Evolutionary conservation across 2,329 filamentous ascomycete species (phyloP), one percentile per base, ranked within the genome.

Genomic region (Cryphonectria nitschkei): DNA sequence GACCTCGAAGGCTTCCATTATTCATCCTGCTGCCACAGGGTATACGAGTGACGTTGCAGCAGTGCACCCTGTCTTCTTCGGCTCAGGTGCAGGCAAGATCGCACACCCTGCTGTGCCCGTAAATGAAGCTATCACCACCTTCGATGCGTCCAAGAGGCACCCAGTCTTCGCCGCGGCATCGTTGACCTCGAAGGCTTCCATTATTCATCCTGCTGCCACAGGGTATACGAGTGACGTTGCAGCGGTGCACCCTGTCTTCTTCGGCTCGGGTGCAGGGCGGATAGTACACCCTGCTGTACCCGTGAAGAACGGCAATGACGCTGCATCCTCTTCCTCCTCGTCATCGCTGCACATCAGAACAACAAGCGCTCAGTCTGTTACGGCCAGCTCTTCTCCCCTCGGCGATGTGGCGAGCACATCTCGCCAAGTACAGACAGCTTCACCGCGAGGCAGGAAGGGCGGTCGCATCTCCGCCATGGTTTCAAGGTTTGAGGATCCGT

Each of bases 1-100:
- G 68, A 61, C 74, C 60, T 76, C 75, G 29, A 70, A 65, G 26
- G 73, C 75, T 1, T 74, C 74, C 68, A 74, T 68, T n/a, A 73
- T 76, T 67, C 79, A 80, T 70, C 79, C 76, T 29, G 77, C 78
- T 13, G 79, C 79, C 0, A 77, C 76, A 16, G 75, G 78, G 34
- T 79, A 77, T 70, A 78, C 76, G 2, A 71, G 74, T 70, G 76
- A 79, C 41, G 76, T 73, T 14, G 75, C 77, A 72, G 73, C 72
- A 46, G 73, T 78, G 32, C 78, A 80, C 71, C 79, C 79, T 0
- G 76, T 76, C 43, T 80, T 78, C 74, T 78, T 79, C 68, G 76
- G 76, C 34, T 77, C 76, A 26, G 75, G 73, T 65, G 68, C 73
- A 9, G 65, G 71, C 46, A 70, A 75, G 26, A 68, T 64, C 16